Evolutionary conservation across 2,329 filamentous ascomycete species (phyloP).

Genomic region (Scedosporium apiospermum): DNA sequence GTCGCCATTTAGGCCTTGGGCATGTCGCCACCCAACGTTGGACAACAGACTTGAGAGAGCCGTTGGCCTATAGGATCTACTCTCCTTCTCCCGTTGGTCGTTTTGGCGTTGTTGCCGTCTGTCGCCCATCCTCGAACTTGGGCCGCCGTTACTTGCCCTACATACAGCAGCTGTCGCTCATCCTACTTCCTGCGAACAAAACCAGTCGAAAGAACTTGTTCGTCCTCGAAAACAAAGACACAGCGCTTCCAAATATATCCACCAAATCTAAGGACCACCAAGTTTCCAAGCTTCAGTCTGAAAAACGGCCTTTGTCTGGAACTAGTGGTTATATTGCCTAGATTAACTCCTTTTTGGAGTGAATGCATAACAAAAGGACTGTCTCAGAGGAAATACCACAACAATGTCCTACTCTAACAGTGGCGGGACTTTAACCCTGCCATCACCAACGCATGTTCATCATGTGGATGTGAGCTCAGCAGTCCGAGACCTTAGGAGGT

Average conservation of each 20-base stretch:
- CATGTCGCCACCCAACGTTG: not conserved
- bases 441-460: slow-evolving; percentile 75
- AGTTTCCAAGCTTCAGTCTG: too few relatives aligned
- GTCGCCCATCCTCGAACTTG: too few relatives aligned
- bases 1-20: not conserved
- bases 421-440: slow-evolving; percentile 70
- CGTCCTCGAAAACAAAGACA: too few relatives aligned
- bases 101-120: too few relatives aligned
- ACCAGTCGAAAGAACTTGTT: too few relatives aligned
- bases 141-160: too few relatives aligned
- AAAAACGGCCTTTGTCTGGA: not conserved
- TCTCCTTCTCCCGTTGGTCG: too few relatives aligned
- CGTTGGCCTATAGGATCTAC: too few relatives aligned
- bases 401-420: slow-evolving; percentile 51
- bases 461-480: slow-evolving; percentile 75
- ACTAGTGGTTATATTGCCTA: not conserved
- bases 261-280: too few relatives aligned
- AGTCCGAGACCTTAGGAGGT: slow-evolving; percentile 75
- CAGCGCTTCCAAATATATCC: too few relatives aligned
- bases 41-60: not conserved
- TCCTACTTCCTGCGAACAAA: too few relatives aligned
- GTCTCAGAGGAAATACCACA: not conserved
- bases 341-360: not conserved
- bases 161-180: too few relatives aligned
- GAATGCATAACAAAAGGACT: not conserved